Conservation (phyloP, 1,284 basidiomycete genomes). For the Cutaneotrichosporon mucoides region DNA sequence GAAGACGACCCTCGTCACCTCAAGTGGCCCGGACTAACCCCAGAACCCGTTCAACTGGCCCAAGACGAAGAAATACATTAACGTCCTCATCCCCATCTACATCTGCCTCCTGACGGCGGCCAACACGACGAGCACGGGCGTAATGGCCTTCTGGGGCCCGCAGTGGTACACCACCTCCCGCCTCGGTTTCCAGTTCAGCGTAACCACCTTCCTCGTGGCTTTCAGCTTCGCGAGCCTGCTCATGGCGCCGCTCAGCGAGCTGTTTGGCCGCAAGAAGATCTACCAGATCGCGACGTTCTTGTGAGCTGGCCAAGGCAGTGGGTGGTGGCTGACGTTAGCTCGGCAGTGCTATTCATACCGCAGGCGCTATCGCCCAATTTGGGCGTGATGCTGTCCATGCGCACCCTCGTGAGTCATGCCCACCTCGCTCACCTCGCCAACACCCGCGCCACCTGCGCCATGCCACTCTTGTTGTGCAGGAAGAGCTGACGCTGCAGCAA, state of each 20-base stretch:
- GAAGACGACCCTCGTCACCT: too few species aligned
- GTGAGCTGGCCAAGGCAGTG: background rate
- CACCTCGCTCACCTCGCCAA: too few species aligned
- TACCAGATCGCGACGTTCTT: conserved; percentile 30
- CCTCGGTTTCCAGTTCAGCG: conserved; percentile 21
- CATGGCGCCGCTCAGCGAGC: conserved; percentile 41
- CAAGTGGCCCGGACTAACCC: too few species aligned
- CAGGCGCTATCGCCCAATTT: conserved; percentile 15
- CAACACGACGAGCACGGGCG: conserved; percentile 24
- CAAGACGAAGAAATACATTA: conserved; percentile 22
- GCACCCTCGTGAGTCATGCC: background rate
- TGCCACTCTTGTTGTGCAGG: too few species aligned
- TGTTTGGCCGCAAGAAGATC: conserved; percentile 35
- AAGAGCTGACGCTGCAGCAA: conserved; percentile 19
- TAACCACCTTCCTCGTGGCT: conserved; percentile 30
- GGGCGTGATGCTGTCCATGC: conserved; percentile 10
- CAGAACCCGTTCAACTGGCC: conserved; percentile 43
- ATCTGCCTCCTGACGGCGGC: conserved; percentile 26
- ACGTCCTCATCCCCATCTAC: conserved; percentile 23
- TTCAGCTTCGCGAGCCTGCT: conserved; percentile 37
- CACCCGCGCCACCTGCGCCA: too few species aligned
- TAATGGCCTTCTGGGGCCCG: conserved; percentile 28
- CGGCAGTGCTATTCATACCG: conserved; percentile 39
- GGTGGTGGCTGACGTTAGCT: background rate
- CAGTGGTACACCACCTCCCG: conserved; percentile 27